These are phyloP conservation scores for Lipomyces yamadae DNA, from an alignment of 805 yeast genomes.

Conservation along the genomic window DNA sequence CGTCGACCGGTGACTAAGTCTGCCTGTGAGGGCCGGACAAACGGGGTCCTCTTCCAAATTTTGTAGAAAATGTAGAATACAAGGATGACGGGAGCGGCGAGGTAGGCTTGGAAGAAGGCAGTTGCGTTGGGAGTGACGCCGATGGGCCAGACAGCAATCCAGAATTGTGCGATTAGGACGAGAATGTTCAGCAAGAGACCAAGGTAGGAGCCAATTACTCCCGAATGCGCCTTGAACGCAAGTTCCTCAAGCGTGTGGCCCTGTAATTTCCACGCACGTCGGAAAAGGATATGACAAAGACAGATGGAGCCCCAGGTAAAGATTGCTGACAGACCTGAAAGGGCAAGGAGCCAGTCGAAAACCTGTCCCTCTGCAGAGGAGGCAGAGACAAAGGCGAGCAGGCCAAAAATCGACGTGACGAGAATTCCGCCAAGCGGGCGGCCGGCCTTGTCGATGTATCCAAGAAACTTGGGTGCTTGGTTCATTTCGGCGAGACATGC, in stretches of 20 bases:
- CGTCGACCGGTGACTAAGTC: constrained; percentile 70
- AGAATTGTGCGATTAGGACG: constrained; percentile 76
- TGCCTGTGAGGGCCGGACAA: constrained; percentile 54
- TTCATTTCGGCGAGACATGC: constrained; percentile 71
- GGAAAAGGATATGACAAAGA: constrained; percentile 69
- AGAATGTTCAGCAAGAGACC: constrained; percentile 63
- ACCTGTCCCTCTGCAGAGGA: constrained; percentile 56
- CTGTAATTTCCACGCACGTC: constrained; percentile 62
- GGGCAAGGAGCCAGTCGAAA: constrained; percentile 76
- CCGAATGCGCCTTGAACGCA: constrained; percentile 67
- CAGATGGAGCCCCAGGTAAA: constrained; percentile 81
- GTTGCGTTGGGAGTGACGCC: constrained; percentile 48
- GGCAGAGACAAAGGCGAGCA: constrained; percentile 66
- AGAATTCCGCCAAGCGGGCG: constrained; percentile 74
- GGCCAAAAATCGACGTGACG: constrained; percentile 55
- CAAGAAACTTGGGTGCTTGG: constrained; percentile 62
- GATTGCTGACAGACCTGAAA: constrained; percentile 76
- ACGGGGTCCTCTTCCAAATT: constrained; percentile 51
- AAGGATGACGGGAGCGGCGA: constrained; percentile 53
- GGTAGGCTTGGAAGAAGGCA: constrained; percentile 58
- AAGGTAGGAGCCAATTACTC: constrained; percentile 67
- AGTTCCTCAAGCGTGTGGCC: constrained; percentile 73
- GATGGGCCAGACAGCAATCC: constrained; percentile 79
- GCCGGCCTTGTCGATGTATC: constrained; percentile 76
- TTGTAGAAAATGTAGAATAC: constrained; percentile 59